These are phyloP conservation scores for Leccinum longicurvipes DNA, from an alignment of 768 basidiomycete species.

Conservation along the genomic window DNA sequence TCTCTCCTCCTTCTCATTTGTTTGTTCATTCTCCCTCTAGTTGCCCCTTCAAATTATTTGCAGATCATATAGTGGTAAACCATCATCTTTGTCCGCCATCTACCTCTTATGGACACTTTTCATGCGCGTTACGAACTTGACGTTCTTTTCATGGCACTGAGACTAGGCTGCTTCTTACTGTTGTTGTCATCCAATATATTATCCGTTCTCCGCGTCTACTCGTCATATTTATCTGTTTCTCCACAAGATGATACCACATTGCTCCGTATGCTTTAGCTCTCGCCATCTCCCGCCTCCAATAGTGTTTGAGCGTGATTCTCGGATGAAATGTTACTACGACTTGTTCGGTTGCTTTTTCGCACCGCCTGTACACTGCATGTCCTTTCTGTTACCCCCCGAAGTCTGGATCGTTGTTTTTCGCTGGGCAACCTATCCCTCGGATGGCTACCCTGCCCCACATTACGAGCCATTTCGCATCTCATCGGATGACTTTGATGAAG, in stretches of 20 bases:
- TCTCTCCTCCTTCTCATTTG: not conserved
- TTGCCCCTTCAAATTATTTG: slow-evolving; percentile 84
- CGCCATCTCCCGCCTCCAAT: not conserved
- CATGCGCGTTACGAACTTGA: slow-evolving; percentile 31
- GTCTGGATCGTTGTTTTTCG: slow-evolving; percentile 53
- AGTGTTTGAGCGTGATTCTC: not conserved
- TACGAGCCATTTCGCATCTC: slow-evolving; percentile 50
- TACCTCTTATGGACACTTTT: slow-evolving; percentile 24
- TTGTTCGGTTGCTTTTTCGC: not conserved
- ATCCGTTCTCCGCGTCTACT: slow-evolving; percentile 20
- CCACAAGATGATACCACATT: slow-evolving; percentile 33
- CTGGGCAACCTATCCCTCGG: slow-evolving; percentile 35
- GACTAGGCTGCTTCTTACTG: slow-evolving; percentile 18
- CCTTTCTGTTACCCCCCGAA: slow-evolving; percentile 43
- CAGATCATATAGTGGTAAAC: slow-evolving; percentile 59
- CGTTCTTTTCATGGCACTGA: slow-evolving; percentile 30
- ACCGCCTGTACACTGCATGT: not conserved
- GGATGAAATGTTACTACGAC: slow-evolving; percentile 6
- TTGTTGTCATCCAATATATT: slow-evolving; percentile 31
- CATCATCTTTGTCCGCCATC: slow-evolving; percentile 6
- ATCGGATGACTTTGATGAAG: slow-evolving; percentile 28
- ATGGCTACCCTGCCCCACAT: slow-evolving; percentile 26
- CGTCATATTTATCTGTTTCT: slow-evolving; percentile 27
- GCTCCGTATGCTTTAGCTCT: slow-evolving; percentile 17
- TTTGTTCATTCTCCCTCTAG: slow-evolving; percentile 36